Percentiles rank a stretch among this genome's conserved stretches.
Evolutionary conservation across 176 grass and related monocot species (phyloP).

Genomic region (Musa troglodytarum): DNA sequence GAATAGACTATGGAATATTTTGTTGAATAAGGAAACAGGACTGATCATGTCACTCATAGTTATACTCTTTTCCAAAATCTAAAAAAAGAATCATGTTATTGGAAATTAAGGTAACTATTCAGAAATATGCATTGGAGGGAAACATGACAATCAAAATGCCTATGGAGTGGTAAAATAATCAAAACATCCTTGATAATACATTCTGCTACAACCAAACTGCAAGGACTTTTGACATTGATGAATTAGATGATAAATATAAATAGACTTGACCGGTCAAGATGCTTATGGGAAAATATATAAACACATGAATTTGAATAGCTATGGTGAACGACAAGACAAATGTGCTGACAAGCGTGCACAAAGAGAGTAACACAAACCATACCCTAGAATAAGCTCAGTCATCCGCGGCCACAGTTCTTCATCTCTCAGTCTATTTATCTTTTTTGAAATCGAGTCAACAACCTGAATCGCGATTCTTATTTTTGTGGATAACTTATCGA

Average conservation of each 20-base stretch:
- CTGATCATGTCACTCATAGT: too few species aligned
- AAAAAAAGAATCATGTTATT: too few species aligned
- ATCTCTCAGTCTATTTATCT: slow-evolving; percentile 79
- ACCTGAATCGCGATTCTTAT: slow-evolving; percentile 70
- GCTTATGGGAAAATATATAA: neutral
- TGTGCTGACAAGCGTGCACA: neutral
- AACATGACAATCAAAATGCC: too few species aligned
- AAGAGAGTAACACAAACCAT: slow-evolving; percentile 19
- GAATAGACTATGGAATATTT: neutral
- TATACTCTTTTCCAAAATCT: too few species aligned
- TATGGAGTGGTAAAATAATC: too few species aligned
- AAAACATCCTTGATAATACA: too few species aligned
- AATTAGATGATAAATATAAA: neutral
- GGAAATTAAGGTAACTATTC: too few species aligned
- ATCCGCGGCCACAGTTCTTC: slow-evolving; percentile 76
- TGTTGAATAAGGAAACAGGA: neutral
- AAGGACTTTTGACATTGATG: neutral
- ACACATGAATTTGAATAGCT: neutral
- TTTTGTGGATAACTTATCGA: slow-evolving; percentile 70
- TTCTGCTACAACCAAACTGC: too few species aligned
- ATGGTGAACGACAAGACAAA: too few species aligned
- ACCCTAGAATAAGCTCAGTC: slow-evolving; percentile 66
- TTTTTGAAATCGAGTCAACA: slow-evolving; percentile 66
- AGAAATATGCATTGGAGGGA: too few species aligned
- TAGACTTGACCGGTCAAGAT: neutral